These are phyloP conservation scores for Trichoderma semiorbis DNA, from an alignment of 2,329 filamentous ascomycete genomes.

Conservation along the genomic window DNA sequence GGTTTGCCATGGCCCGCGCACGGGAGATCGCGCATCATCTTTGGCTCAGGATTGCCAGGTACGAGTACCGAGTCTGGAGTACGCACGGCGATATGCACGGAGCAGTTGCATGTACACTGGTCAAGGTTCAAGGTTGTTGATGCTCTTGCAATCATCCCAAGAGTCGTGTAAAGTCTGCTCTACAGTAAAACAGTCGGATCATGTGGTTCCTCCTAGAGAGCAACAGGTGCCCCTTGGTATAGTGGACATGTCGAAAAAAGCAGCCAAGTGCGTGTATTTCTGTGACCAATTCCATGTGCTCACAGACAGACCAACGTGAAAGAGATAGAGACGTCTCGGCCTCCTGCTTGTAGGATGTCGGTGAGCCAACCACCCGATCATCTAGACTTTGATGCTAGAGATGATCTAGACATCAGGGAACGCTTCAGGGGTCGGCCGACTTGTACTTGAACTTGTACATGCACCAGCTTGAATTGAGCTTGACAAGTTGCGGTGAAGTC, in stretches of 20 bases:
- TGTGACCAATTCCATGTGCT: neutral
- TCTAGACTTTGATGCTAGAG: neutral
- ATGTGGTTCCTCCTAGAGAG: neutral
- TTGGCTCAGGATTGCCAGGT: neutral
- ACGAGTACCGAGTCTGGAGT: neutral
- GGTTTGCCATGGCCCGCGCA: neutral
- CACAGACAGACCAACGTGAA: neutral
- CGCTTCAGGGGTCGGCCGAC: neutral
- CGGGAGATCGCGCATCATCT: neutral
- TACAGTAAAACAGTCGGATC: neutral
- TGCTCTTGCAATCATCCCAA: neutral
- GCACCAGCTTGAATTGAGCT: neutral
- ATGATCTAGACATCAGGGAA: neutral
- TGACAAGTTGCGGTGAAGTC: slow-evolving; percentile 10
- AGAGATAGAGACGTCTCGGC: neutral
- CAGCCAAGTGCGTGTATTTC: neutral
- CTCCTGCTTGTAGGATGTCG: neutral
- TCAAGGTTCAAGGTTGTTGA: neutral
- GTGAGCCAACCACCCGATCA: neutral
- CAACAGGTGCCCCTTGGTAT: neutral
- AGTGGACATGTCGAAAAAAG: neutral
- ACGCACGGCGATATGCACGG: neutral
- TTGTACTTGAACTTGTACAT: neutral
- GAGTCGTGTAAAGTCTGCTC: neutral
- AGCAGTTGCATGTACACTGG: neutral